Evolutionary conservation across 805 yeast species (phyloP).

Genomic region (Kluyveromyces starmeri): DNA sequence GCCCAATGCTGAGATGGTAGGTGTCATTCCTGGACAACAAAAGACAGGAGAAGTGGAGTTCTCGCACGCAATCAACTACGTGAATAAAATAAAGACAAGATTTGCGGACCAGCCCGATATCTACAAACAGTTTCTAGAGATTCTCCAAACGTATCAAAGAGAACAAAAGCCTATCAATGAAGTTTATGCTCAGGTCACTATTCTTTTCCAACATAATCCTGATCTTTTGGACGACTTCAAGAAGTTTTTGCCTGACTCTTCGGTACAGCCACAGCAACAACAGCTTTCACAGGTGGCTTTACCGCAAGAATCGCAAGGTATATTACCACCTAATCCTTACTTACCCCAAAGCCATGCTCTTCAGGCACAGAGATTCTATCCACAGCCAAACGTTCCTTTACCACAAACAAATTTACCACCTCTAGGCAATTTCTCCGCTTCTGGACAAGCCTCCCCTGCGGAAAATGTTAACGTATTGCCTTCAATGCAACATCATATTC

Average conservation of each 20-base stretch:
- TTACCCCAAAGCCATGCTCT: conserved; percentile 1
- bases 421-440: conserved; percentile 31
- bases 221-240: conserved; percentile 91
- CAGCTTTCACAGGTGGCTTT: conserved; percentile 17
- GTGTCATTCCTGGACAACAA: conserved; percentile 7
- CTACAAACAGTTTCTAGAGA: conserved; percentile 89
- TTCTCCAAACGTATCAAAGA: conserved; percentile 90
- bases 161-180: conserved; percentile 94
- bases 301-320: conserved; percentile 12
- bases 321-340: conserved; percentile 7
- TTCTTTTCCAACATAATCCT: conserved; percentile 84
- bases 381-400: conserved; percentile 4
- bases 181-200: conserved; percentile 88
- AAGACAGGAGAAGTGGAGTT: conserved; percentile 73
- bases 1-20: conserved; percentile 1
- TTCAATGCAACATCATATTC: conserved; percentile 20
- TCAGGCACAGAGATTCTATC: conserved; percentile 3
- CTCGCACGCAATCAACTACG: conserved; percentile 94
- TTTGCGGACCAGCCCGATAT: conserved; percentile 92
- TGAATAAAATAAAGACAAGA: conserved; percentile 89
- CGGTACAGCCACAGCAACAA: conserved; percentile 22
- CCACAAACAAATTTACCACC: conserved; percentile 28
- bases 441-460: conserved; percentile 25
- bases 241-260: conserved; percentile 79
- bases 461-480: conserved; percentile 18